A percentile compares a stretch with the other conserved stretches of the same genome.
Evolutionary conservation across 1,139 yeast genomes (phyloP).

Genomic region (Meyerozyma sp.): DNA sequence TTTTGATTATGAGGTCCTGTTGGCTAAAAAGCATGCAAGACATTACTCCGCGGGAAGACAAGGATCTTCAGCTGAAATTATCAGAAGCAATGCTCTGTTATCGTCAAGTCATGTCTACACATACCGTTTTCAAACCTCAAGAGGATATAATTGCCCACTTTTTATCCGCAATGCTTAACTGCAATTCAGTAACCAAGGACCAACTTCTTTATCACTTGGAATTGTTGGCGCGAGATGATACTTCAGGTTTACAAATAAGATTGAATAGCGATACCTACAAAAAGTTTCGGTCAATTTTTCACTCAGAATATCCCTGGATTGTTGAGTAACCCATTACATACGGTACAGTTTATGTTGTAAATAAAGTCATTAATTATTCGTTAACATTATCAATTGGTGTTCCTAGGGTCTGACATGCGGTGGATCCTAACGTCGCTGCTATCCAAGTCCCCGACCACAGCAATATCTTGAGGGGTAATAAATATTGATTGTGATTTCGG

Average conservation of each 20-base stretch:
- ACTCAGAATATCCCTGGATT: neutral
- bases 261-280: neutral
- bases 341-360: neutral
- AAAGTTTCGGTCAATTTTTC: neutral
- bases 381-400: constrained; percentile 9
- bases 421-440: constrained; percentile 64
- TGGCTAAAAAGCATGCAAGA: neutral
- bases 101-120: neutral
- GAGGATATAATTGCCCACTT: neutral
- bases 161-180: neutral
- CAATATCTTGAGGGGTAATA: constrained; percentile 92
- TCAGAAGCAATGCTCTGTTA: neutral
- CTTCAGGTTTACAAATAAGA: neutral
- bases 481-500: constrained; percentile 81
- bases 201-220: neutral
- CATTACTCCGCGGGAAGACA: neutral
- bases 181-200: neutral
- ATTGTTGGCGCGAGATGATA: neutral
- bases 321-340: neutral
- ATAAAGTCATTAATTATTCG: neutral
- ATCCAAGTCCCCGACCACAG: constrained; percentile 64
- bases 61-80: neutral
- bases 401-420: constrained; percentile 56
- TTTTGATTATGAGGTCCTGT: constrained; percentile 10
- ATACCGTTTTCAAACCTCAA: neutral